Evolutionary conservation across 2,329 filamentous ascomycete genomes (phyloP).

Genomic region (Periconia macrospinosa): DNA sequence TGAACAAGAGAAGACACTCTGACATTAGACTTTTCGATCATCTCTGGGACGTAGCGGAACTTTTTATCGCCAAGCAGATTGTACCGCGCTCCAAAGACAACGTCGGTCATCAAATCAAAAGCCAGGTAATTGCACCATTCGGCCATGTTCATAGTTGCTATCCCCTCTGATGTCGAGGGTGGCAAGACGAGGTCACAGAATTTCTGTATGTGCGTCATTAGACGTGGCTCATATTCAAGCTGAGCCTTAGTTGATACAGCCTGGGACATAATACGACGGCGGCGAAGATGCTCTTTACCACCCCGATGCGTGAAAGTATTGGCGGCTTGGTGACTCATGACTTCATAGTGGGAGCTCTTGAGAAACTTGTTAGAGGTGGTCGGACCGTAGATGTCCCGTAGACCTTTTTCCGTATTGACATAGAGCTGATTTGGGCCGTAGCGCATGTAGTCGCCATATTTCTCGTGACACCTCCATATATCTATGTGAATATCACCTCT

Average conservation of each 20-base stretch:
- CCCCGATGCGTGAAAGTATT: not conserved
- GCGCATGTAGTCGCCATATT: constrained; percentile 7
- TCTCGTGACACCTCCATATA: constrained; percentile 12
- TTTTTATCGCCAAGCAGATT: constrained; percentile 24
- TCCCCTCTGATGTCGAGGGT: not conserved
- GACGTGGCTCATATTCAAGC: no score
- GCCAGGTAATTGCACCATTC: not conserved
- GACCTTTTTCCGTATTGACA: not conserved
- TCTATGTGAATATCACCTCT: constrained; percentile 13
- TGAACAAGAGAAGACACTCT: no score
- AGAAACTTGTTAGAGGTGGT: not conserved
- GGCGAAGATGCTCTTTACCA: not conserved
- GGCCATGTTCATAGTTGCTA: not conserved
- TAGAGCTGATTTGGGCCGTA: not conserved
- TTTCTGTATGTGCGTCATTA: no score
- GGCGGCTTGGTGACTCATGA: not conserved
- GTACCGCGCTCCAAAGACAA: constrained; percentile 33
- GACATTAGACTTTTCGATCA: no score
- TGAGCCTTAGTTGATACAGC: no score
- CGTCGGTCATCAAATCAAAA: constrained; percentile 10
- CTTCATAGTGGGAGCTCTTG: not conserved
- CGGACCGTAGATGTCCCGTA: not conserved
- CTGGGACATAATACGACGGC: no score
- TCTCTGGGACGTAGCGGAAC: no score
- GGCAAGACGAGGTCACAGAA: no score